Percentiles rank a stretch among this genome's conserved stretches.
phyloP scores from a whole-genome alignment of 495 filamentous ascomycete species.

The Neurospora sp. region DNA sequence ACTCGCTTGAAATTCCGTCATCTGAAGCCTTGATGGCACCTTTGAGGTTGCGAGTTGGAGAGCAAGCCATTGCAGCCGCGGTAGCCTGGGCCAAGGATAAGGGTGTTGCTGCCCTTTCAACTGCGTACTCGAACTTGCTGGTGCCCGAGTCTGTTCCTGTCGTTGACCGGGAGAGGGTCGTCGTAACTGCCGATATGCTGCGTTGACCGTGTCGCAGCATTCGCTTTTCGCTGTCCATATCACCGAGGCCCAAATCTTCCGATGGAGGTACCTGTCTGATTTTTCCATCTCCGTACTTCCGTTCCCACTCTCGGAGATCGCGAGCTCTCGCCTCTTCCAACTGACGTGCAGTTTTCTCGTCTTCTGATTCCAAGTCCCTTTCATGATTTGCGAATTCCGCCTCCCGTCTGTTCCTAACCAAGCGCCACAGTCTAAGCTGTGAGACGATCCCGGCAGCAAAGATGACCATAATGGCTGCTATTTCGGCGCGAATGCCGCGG shows the following conservation, averaged over 20 bases:
- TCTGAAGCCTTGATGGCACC: neutral
- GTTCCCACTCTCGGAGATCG: constrained; percentile 74
- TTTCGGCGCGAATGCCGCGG: constrained; percentile 74
- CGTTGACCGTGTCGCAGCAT: constrained; percentile 24
- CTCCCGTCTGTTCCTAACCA: constrained; percentile 64
- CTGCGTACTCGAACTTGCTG: constrained; percentile 18
- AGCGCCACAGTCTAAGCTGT: constrained; percentile 78
- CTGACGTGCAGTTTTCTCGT: constrained; percentile 56
- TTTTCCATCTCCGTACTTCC: constrained; percentile 52
- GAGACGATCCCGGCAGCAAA: constrained; percentile 68
- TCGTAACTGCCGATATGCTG: constrained; percentile 15
- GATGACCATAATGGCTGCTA: constrained; percentile 66
- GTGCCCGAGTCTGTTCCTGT: constrained; percentile 17
- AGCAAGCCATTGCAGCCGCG: constrained; percentile 14
- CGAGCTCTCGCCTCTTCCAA: constrained; percentile 56
- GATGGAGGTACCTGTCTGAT: constrained; percentile 13
- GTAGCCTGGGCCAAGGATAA: constrained; percentile 19
- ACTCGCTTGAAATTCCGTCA: neutral
- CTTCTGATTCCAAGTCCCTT: constrained; percentile 53
- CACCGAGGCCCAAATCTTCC: constrained; percentile 44
- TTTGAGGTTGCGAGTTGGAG: neutral
- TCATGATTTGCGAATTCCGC: constrained; percentile 47
- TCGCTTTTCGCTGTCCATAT: constrained; percentile 43
- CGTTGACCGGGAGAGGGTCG: constrained; percentile 7
- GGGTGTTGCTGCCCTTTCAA: constrained; percentile 4